A percentile compares a stretch with the other conserved stretches of the same genome.
Evolutionary conservation across 768 basidiomycete genomes (phyloP).

Genomic region (Holtermanniella nyarrowii): DNA sequence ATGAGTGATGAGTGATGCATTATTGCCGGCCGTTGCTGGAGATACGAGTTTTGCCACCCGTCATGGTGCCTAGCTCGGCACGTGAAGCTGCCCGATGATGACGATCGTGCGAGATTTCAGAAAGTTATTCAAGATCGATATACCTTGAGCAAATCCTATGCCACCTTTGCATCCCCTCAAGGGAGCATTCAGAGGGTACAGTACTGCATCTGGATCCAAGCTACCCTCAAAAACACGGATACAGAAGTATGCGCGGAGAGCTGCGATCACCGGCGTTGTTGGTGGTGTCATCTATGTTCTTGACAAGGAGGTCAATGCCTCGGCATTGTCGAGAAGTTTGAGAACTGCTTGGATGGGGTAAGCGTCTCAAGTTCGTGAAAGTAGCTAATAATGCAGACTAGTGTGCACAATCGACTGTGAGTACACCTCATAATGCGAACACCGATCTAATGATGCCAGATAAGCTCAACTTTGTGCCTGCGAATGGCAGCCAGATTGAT

Average conservation of each 20-base stretch:
- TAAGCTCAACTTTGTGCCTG: slow-evolving; percentile 74
- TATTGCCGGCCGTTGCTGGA: too few species aligned
- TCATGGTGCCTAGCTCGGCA: too few species aligned
- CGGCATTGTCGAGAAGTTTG: slow-evolving; percentile 50
- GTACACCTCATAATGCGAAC: slow-evolving; percentile 28
- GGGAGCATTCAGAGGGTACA: too few species aligned
- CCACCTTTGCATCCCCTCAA: too few species aligned
- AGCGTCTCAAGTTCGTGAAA: slow-evolving; percentile 4
- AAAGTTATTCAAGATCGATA: too few species aligned
- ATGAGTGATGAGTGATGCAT: too few species aligned
- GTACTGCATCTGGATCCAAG: too few species aligned
- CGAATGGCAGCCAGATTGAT: slow-evolving; percentile 58
- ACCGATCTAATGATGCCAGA: slow-evolving; percentile 62
- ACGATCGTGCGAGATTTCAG: too few species aligned
- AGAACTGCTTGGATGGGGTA: slow-evolving; percentile 51
- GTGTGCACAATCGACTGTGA: slow-evolving; percentile 38
- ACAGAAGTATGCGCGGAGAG: slow-evolving; percentile 15
- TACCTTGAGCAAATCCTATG: too few species aligned
- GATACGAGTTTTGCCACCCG: too few species aligned
- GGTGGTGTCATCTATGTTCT: slow-evolving; percentile 44
- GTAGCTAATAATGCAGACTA: slow-evolving; percentile 12
- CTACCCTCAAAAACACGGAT: slow-evolving; percentile 8
- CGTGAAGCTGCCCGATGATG: too few species aligned
- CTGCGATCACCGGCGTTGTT: slow-evolving; percentile 34
- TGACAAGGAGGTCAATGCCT: slow-evolving; percentile 53